Evolutionary conservation across 2,329 filamentous ascomycete genomes (phyloP).

Genomic region (Colletotrichum sp.): DNA sequence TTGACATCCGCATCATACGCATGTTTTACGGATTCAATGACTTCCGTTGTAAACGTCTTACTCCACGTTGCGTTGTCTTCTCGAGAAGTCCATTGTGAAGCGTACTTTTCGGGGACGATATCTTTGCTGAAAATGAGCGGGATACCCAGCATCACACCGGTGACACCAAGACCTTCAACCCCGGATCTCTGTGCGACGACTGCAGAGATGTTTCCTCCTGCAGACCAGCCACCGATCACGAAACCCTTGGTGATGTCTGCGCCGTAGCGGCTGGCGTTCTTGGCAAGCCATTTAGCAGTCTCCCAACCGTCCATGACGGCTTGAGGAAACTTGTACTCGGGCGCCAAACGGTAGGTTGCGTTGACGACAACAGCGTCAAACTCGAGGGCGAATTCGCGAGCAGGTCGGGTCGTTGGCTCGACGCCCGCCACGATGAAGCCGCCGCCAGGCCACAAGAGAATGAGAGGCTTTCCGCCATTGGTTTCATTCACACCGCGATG

Average conservation of each 20-base stretch:
- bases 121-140: conserved; percentile 4
- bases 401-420: background rate
- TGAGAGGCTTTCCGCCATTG: background rate
- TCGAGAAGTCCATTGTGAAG: conserved; percentile 38
- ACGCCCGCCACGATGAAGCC: conserved; percentile 15
- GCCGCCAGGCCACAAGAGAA: background rate
- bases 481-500: background rate
- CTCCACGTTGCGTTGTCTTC: conserved; percentile 44
- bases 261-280: conserved; percentile 23
- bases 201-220: conserved; percentile 56
- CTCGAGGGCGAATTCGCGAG: conserved; percentile 21
- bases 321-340: conserved; percentile 52
- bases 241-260: conserved; percentile 48
- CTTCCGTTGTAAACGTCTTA: conserved; percentile 32
- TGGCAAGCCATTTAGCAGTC: conserved; percentile 35
- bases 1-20: conserved; percentile 32
- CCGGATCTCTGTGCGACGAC: conserved; percentile 48
- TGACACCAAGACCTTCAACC: conserved; percentile 32
- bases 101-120: conserved; percentile 38
- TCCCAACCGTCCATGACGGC: conserved; percentile 53
- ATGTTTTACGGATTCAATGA: conserved; percentile 29
- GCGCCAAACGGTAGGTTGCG: conserved; percentile 56
- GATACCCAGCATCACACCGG: background rate
- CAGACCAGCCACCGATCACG: conserved; percentile 54
- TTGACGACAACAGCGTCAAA: conserved; percentile 43